These are phyloP conservation scores for Actinomortierella wolfii DNA, from an alignment of 371 early-diverging fungal genomes.

Conservation along the genomic window DNA sequence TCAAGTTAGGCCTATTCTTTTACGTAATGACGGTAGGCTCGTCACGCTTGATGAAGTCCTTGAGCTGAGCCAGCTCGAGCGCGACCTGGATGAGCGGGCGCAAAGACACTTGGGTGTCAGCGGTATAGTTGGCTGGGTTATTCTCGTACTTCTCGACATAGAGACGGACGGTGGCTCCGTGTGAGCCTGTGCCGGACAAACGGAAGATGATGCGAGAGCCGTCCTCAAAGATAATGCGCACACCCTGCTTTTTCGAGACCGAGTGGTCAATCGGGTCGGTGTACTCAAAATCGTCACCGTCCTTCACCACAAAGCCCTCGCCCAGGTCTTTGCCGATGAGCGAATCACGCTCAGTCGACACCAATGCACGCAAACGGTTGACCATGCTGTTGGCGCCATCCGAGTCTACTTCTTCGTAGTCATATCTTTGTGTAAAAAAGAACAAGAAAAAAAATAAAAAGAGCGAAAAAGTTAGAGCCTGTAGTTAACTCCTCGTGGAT, in stretches of 20 bases:
- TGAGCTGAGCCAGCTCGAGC: constrained; percentile 75
- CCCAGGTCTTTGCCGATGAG: constrained; percentile 64
- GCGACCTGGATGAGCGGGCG: constrained; percentile 89
- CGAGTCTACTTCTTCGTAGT: constrained; percentile 95
- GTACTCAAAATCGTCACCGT: constrained; percentile 91
- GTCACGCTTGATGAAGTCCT: constrained; percentile 85
- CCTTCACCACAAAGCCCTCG: constrained; percentile 65
- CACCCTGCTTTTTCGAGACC: constrained; percentile 88
- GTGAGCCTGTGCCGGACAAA: constrained; percentile 93
- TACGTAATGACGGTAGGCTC: constrained; percentile 94
- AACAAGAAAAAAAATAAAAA: constrained; percentile 5
- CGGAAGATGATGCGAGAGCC: constrained; percentile 92
- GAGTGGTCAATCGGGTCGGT: constrained; percentile 91
- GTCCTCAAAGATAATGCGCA: constrained; percentile 89
- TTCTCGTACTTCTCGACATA: constrained; percentile 92
- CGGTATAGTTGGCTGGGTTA: constrained; percentile 61
- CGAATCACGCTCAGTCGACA: constrained; percentile 48
- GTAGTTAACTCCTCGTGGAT: not conserved
- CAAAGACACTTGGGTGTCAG: constrained; percentile 83
- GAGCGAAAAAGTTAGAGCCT: not conserved
- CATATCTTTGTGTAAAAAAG: constrained; percentile 61
- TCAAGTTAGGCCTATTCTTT: no score
- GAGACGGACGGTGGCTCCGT: constrained; percentile 95
- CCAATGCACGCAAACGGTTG: constrained; percentile 62
- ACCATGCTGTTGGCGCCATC: constrained; percentile 84